Conservation (phyloP, 768 basidiomycete species). For the Hygrophorus pudorinus region DNA sequence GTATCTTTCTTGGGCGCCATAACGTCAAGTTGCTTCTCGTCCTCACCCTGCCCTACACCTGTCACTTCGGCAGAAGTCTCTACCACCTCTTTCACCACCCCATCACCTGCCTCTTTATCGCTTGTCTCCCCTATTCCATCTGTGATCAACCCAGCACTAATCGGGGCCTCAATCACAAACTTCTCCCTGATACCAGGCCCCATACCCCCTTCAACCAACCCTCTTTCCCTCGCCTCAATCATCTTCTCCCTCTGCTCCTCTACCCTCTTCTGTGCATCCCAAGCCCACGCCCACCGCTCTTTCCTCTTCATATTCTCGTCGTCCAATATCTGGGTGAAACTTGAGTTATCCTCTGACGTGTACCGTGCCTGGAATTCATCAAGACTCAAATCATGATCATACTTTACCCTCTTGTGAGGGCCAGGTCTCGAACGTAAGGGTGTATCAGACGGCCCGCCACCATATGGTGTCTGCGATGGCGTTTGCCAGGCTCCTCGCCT, state of each 20-base stretch:
- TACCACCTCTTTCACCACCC: conserved; percentile 14
- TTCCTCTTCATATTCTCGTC: conserved; percentile 78
- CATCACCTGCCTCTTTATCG: conserved; percentile 15
- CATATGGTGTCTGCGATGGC: conserved; percentile 62
- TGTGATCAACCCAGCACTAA: conserved; percentile 43
- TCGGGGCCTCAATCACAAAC: conserved; percentile 53
- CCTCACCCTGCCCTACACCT: conserved; percentile 18
- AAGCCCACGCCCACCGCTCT: conserved; percentile 87
- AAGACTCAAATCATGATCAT: conserved; percentile 54
- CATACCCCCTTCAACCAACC: conserved; percentile 61
- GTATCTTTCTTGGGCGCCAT: conserved; percentile 75
- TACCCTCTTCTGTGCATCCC: conserved; percentile 81
- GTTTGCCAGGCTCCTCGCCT: conserved; percentile 24
- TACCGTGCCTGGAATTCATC: conserved; percentile 86
- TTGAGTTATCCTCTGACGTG: conserved; percentile 96
- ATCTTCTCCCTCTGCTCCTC: conserved; percentile 55
- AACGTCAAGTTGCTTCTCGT: conserved; percentile 42
- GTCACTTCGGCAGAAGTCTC: conserved; percentile 11
- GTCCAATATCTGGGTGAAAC: conserved; percentile 87
- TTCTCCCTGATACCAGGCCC: conserved; percentile 58
- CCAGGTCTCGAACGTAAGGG: conserved; percentile 43
- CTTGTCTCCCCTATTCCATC: conserved; percentile 20
- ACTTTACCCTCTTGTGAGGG: conserved; percentile 47
- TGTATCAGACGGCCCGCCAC: conserved; percentile 50
- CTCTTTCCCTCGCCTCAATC: conserved; percentile 56